Percentiles rank a stretch among this genome's conserved stretches.
These are phyloP conservation scores for Penicillium bovifimosum DNA, from an alignment of 495 filamentous ascomycete genomes.

Conservation along the genomic window DNA sequence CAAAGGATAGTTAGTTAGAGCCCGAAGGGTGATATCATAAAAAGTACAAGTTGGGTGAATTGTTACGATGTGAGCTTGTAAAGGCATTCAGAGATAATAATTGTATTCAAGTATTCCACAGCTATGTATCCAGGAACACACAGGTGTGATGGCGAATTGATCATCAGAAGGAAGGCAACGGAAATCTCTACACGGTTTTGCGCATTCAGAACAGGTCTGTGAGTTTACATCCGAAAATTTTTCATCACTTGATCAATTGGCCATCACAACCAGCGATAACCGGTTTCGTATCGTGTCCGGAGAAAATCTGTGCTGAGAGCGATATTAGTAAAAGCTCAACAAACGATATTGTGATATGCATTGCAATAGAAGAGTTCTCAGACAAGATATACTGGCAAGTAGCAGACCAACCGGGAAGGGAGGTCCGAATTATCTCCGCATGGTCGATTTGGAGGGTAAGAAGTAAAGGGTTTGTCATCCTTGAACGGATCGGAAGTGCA, in stretches of 20 bases:
- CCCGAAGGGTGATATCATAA: too few relatives aligned
- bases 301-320: neutral
- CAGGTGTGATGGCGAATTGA: slow-evolving; percentile 20
- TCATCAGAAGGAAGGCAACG: slow-evolving; percentile 99
- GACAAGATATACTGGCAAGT: slow-evolving; percentile 98
- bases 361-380: slow-evolving; percentile 48
- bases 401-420: slow-evolving; percentile 72
- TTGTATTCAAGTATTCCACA: neutral
- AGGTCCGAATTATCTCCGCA: slow-evolving; percentile 76
- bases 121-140: slow-evolving; percentile 7
- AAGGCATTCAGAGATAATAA: neutral
- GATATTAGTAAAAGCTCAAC: slow-evolving; percentile 16
- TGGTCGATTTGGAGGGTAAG: slow-evolving; percentile 93
- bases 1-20: too few relatives aligned
- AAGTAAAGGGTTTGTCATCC: slow-evolving; percentile 88
- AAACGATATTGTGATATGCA: slow-evolving; percentile 4
- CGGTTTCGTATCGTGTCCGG: neutral
- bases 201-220: slow-evolving; percentile 71
- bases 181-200: slow-evolving; percentile 94
- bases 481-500: slow-evolving; percentile 35
- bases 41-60: too few relatives aligned
- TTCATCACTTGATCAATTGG: slow-evolving; percentile 55
- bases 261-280: slow-evolving; percentile 2
- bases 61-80: neutral
- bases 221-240: slow-evolving; percentile 51